Conservation (phyloP, 2,329 filamentous ascomycete genomes). For the Daldinia eschscholtzii region DNA sequence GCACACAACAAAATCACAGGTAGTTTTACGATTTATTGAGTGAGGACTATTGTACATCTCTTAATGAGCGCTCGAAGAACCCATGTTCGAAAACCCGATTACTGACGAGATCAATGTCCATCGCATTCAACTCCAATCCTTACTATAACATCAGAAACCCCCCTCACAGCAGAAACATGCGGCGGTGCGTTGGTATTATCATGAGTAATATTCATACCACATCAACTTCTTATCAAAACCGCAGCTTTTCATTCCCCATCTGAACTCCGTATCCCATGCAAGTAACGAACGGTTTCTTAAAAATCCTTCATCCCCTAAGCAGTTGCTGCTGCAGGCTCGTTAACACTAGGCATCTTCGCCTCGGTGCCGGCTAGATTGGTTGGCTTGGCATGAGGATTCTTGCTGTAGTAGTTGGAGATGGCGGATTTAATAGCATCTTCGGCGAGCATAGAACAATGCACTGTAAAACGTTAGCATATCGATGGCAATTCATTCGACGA, state of each 20-base stretch:
- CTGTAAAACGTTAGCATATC: constrained; percentile 58
- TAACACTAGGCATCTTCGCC: constrained; percentile 72
- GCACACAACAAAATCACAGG: neutral
- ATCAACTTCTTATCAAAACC: constrained; percentile 6
- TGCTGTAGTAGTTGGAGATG: constrained; percentile 90
- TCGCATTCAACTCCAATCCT: constrained; percentile 22
- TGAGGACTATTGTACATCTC: constrained; percentile 28
- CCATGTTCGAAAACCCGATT: constrained; percentile 15
- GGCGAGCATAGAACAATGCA: constrained; percentile 93
- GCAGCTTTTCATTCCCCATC: constrained; percentile 27
- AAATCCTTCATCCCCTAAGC: constrained; percentile 22
- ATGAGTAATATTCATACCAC: constrained; percentile 1
- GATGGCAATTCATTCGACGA: neutral
- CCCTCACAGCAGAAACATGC: constrained; percentile 5
- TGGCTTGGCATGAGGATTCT: constrained; percentile 81
- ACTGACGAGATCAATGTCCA: constrained; percentile 26
- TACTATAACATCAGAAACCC: constrained; percentile 10
- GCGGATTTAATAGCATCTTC: constrained; percentile 94
- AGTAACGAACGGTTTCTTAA: constrained; percentile 1
- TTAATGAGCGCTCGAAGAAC: constrained; percentile 29
- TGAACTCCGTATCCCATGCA: constrained; percentile 31
- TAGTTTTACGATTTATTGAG: constrained; percentile 31
- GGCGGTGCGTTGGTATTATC: neutral
- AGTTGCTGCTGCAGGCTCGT: constrained; percentile 52
- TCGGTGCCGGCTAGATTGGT: constrained; percentile 84